Evolutionary conservation across 192 early-diverging fungal genomes (phyloP).

Genomic region (Backusella liffmaniae): DNA sequence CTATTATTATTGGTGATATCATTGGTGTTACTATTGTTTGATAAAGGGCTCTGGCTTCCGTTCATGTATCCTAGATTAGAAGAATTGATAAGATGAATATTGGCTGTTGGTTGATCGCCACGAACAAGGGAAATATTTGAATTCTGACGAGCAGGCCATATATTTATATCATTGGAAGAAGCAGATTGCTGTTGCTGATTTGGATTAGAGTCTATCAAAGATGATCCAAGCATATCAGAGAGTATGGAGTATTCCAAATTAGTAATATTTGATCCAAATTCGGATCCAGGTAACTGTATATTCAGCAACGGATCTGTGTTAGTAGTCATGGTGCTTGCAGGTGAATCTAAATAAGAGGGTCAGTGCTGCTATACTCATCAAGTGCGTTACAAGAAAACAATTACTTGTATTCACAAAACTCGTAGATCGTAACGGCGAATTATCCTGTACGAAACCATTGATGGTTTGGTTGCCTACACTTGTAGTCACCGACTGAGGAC

Average conservation of each 20-base stretch:
- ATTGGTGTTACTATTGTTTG: background rate
- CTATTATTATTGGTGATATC: background rate
- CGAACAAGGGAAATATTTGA: background rate
- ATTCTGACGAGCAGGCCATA: background rate
- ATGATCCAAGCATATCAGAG: slow-evolving; percentile 82
- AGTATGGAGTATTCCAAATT: slow-evolving; percentile 90
- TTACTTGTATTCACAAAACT: slow-evolving; percentile 9
- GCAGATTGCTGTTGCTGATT: background rate
- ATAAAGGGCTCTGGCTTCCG: background rate
- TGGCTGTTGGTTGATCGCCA: background rate
- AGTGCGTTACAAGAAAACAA: background rate
- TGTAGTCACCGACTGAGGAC: background rate
- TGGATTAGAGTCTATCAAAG: slow-evolving; percentile 24
- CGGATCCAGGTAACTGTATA: slow-evolving; percentile 40
- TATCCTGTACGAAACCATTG: background rate
- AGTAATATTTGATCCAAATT: slow-evolving; percentile 86
- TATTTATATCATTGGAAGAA: background rate
- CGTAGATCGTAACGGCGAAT: background rate
- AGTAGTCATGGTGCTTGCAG: background rate
- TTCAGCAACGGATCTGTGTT: background rate
- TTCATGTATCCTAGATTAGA: slow-evolving; percentile 1
- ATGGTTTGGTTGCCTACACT: background rate
- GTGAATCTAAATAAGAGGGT: background rate
- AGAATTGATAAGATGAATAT: background rate
- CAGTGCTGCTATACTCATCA: background rate